A percentile compares a stretch with the other conserved stretches of the same genome.
Conservation (phyloP, 2,329 filamentous ascomycete genomes). For the Colletotrichum sp. region DNA sequence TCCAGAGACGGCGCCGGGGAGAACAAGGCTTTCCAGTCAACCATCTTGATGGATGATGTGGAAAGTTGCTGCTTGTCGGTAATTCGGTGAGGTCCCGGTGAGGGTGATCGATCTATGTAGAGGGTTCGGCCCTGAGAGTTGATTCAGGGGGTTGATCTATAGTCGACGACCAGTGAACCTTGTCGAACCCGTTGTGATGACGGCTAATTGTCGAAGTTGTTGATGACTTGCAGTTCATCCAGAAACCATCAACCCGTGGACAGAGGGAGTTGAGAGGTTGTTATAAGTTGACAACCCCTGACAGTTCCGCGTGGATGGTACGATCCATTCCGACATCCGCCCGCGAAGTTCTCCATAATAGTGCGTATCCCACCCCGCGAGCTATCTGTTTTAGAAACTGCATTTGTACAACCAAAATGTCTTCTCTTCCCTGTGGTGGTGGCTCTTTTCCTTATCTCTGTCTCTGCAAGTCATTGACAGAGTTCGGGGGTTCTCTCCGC, state of each 20-base stretch:
- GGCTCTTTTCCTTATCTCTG: not conserved
- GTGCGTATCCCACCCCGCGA: not conserved
- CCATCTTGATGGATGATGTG: constrained; percentile 2
- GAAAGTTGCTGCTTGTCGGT: not conserved
- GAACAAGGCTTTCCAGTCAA: constrained; percentile 21
- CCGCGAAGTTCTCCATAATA: not conserved
- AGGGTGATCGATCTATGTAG: not conserved
- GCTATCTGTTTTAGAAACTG: constrained; percentile 16
- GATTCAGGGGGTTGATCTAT: not conserved
- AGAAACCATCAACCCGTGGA: not conserved
- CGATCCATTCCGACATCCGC: constrained; percentile 8
- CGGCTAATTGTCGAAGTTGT: not conserved
- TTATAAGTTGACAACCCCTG: not conserved
- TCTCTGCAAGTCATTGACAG: not conserved
- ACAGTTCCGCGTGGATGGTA: constrained; percentile 7
- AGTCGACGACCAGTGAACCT: not conserved
- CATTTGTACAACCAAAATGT: constrained; percentile 8
- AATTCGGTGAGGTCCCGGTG: not conserved
- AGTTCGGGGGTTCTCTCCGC: not conserved
- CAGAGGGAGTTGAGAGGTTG: not conserved
- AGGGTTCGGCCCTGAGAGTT: not conserved
- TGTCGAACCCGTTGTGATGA: not conserved
- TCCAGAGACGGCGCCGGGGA: constrained; percentile 31
- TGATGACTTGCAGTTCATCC: not conserved
- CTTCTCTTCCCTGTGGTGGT: not conserved